A percentile compares a stretch with the other conserved stretches of the same genome.
Evolutionary conservation across 1,284 basidiomycete genomes (phyloP).

Genomic region (Microbotryum silenes-acaulis): DNA sequence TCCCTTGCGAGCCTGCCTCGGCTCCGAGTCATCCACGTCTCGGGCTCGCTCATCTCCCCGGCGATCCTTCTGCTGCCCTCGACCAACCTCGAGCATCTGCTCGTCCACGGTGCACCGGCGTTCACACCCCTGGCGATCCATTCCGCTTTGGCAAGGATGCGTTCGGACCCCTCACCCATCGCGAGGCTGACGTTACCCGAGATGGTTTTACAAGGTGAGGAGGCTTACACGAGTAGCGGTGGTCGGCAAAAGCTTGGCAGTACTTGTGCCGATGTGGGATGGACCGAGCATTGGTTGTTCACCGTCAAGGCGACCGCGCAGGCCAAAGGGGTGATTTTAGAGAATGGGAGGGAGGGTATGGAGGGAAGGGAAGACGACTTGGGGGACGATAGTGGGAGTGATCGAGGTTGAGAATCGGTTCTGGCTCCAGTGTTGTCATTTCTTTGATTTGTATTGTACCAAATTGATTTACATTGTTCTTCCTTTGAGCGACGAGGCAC

Average conservation of each 20-base stretch:
- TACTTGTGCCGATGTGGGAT: neutral
- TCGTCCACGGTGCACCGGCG: conserved; percentile 12
- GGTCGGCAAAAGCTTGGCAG: neutral
- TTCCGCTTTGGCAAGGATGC: conserved; percentile 20
- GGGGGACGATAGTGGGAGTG: conserved; percentile 2
- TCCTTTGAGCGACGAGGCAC: no score
- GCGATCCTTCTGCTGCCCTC: conserved; percentile 16
- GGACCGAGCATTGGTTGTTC: conserved; percentile 31
- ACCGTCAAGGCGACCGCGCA: conserved; percentile 23
- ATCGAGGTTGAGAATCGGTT: neutral
- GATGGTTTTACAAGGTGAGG: conserved; percentile 6
- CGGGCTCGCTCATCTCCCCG: conserved; percentile 26
- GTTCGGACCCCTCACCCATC: conserved; percentile 8
- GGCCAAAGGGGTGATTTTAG: conserved; percentile 21
- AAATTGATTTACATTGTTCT: no score
- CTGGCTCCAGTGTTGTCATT: no score
- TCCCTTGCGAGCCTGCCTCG: conserved; percentile 16
- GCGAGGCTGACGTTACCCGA: conserved; percentile 19
- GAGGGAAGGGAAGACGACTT: neutral
- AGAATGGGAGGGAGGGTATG: conserved; percentile 6
- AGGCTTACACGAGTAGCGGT: neutral
- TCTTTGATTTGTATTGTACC: no score
- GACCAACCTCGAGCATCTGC: conserved; percentile 20
- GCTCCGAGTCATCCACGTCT: conserved; percentile 21
- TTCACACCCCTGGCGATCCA: conserved; percentile 26